A percentile compares a stretch with the other conserved stretches of the same genome.
Conservation (phyloP, 2,329 filamentous ascomycete species). For the Ophiostoma populinum region DNA sequence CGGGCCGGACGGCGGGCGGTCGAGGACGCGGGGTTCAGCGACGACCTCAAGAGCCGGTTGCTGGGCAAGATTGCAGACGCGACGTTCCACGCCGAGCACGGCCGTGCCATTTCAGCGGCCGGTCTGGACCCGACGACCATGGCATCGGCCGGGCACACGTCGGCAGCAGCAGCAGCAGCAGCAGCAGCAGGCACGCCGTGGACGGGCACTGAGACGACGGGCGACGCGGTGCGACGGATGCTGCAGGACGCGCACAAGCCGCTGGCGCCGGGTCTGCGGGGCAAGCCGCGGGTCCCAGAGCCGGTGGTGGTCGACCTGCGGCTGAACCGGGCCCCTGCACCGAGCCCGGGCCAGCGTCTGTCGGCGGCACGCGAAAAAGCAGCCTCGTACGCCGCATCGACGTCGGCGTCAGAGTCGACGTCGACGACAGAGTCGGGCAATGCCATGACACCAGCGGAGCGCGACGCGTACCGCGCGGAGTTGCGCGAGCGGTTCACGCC, state of each 20-base stretch:
- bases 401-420: slow-evolving; percentile 18
- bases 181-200: slow-evolving; percentile 54
- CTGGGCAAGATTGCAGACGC: slow-evolving; percentile 38
- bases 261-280: slow-evolving; percentile 32
- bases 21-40: slow-evolving; percentile 45
- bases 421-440: slow-evolving; percentile 9
- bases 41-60: slow-evolving; percentile 41
- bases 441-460: slow-evolving; percentile 23
- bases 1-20: slow-evolving; percentile 39
- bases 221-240: slow-evolving; percentile 73
- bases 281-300: slow-evolving; percentile 25
- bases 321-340: slow-evolving; percentile 21
- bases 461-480: slow-evolving; percentile 51
- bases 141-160: slow-evolving; percentile 30
- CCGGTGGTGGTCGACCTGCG: slow-evolving; percentile 33
- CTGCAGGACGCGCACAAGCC: slow-evolving; percentile 63
- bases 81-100: slow-evolving; percentile 34
- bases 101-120: slow-evolving; percentile 29
- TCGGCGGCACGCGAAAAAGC: slow-evolving; percentile 41
- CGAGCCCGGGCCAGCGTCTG: slow-evolving; percentile 28
- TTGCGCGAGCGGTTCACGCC: slow-evolving; percentile 69
- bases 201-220: slow-evolving; percentile 57
- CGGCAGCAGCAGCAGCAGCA: slow-evolving; percentile 40
- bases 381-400: slow-evolving; percentile 31
- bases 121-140: slow-evolving; percentile 13